Percentiles rank a stretch among this genome's conserved stretches.
Evolutionary conservation across 1,284 basidiomycete species (phyloP).

Genomic region (Wallemia hederae): DNA sequence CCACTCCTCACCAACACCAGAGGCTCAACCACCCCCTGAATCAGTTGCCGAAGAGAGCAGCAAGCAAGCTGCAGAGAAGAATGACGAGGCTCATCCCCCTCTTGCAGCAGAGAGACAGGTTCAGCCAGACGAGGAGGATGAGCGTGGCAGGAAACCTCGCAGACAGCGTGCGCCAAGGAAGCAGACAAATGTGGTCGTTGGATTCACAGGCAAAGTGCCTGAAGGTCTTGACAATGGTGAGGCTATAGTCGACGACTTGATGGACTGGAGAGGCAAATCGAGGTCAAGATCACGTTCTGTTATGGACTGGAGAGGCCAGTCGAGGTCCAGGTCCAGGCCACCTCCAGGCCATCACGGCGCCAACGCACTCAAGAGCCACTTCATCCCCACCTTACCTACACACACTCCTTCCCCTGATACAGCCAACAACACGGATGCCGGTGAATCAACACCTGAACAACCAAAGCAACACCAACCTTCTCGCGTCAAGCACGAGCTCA

Average conservation of each 20-base stretch:
- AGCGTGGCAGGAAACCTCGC: conserved; percentile 2
- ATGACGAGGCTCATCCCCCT: not conserved
- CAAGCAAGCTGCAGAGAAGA: not conserved
- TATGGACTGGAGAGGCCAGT: conserved; percentile 86
- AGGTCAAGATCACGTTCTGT: conserved; percentile 18
- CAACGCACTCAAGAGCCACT: not conserved
- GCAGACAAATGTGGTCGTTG: conserved; percentile 4
- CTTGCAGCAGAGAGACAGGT: not conserved
- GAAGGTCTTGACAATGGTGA: conserved; percentile 25
- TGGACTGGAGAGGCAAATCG: conserved; percentile 15
- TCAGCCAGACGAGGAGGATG: not conserved
- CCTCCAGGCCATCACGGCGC: conserved; percentile 16
- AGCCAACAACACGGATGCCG: not conserved
- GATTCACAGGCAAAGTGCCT: not conserved
- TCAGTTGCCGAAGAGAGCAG: not conserved
- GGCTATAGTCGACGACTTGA: conserved; percentile 8
- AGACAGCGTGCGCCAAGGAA: conserved; percentile 4
- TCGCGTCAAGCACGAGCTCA: not conserved
- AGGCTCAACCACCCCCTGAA: not conserved
- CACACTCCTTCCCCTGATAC: conserved; percentile 5
- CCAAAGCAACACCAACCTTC: not conserved
- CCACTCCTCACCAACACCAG: not conserved
- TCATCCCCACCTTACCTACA: conserved; percentile 8
- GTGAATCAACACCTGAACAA: not conserved
- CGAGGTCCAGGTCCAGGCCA: conserved; percentile 67